Evolutionary conservation across 2,329 filamentous ascomycete genomes (phyloP), one percentile per base, ranked within the genome.

Genomic region (Chrysoporthe cubensis): DNA sequence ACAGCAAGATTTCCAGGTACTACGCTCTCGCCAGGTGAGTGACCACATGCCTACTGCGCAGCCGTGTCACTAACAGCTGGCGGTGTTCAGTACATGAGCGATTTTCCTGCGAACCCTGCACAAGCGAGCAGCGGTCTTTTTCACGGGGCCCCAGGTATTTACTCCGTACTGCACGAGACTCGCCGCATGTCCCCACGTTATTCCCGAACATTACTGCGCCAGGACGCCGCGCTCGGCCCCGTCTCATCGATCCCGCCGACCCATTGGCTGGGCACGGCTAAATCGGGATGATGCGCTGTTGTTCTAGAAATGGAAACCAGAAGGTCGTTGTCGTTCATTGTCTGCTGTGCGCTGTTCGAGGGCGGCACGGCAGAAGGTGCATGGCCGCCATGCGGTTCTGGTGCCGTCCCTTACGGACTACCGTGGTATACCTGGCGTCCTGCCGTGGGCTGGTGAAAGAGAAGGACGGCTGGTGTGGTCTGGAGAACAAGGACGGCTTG

Each of bases 201-300:
- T 63, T 37, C n/a, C 61, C 46, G 48, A 63, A 52, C 48, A 63
- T 63, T 54, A 52, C 32, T 48, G 26, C 61, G 61, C 54, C 65
- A 58, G 42, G 16, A 32, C 21, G 26, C 50, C 9, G 8, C 18
- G 46, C 46, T 48, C 26, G 50, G 26, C 50, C 9, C 13, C 26
- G 26, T 34, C 50, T 8, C 14, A 1, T 16, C 50, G 50, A 54
- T 54, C 6, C 50, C 54, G 54, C 48, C 60, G 2, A 21, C 43
- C 26, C 64, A 68, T 68, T 64, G 67, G 67, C 50, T 42, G 46
- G 44, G 3, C 43, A 50, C 67, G 67, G 60, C 60, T 66, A 64
- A 48, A 21, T 50, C 64, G 67, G 67, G 54, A 43, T 40, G 13
- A 57, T 57, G 54, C 32, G 54, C 44, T 57, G 54, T n/a, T n/a